phyloP scores from a whole-genome alignment of 2,329 filamentous ascomycete species.

The Claviceps citrina region DNA sequence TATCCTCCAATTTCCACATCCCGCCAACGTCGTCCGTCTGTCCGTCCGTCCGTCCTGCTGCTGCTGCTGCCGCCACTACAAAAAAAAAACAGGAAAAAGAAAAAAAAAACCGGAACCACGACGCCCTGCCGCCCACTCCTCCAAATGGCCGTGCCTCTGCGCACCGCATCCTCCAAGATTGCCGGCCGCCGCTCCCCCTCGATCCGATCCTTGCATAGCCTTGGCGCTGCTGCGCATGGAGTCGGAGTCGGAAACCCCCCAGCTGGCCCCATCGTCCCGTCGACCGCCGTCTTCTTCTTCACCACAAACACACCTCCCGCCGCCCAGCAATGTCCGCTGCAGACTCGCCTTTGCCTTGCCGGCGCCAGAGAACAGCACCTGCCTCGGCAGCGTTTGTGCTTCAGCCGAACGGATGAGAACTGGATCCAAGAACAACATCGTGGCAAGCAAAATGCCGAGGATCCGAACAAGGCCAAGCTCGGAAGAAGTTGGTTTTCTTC shows the following conservation, averaged over 20 bases:
- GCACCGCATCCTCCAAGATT: slow-evolving; percentile 10
- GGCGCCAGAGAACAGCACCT: too few relatives aligned
- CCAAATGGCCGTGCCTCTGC: slow-evolving; percentile 20
- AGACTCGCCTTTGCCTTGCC: too few relatives aligned
- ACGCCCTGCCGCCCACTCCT: too few relatives aligned
- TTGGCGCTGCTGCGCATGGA: too few relatives aligned
- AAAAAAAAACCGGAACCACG: too few relatives aligned
- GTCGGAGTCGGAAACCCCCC: neutral
- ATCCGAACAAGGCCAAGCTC: slow-evolving; percentile 46
- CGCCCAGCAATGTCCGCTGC: neutral
- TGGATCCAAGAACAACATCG: slow-evolving; percentile 12
- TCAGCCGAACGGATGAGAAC: slow-evolving; percentile 17
- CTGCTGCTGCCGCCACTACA: too few relatives aligned
- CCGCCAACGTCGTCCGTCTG: too few relatives aligned
- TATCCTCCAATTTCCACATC: too few relatives aligned
- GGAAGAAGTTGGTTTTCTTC: slow-evolving; percentile 35
- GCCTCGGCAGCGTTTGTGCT: slow-evolving; percentile 13
- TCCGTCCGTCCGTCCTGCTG: too few relatives aligned
- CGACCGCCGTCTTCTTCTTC: neutral
- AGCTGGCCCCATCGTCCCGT: neutral
- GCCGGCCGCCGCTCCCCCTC: slow-evolving; percentile 6
- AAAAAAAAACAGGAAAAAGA: too few relatives aligned
- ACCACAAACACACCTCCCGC: neutral
- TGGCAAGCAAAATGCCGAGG: slow-evolving; percentile 22
- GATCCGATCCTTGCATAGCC: neutral